These are phyloP conservation scores for Suhomyces anneliseae DNA, from an alignment of 1,139 yeast genomes.

Conservation along the genomic window DNA sequence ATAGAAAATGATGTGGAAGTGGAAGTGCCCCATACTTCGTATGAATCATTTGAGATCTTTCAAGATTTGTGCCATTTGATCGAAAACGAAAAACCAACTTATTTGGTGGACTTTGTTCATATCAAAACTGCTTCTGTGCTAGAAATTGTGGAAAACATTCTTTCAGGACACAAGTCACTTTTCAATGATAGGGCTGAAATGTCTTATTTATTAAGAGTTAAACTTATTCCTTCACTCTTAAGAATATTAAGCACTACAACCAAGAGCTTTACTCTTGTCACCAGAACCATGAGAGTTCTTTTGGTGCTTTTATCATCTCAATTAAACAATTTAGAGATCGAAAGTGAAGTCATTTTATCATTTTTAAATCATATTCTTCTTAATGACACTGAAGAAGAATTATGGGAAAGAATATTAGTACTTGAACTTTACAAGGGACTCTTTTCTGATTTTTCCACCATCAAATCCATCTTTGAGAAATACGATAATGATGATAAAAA, in stretches of 20 bases:
- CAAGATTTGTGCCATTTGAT: constrained; percentile 69
- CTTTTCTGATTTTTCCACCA: constrained; percentile 54
- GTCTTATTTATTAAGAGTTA: constrained; percentile 60
- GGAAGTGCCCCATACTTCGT: constrained; percentile 52
- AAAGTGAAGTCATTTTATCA: constrained; percentile 77
- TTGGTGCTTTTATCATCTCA: constrained; percentile 61
- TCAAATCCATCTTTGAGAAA: constrained; percentile 54
- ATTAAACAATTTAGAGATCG: constrained; percentile 62
- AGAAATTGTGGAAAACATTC: constrained; percentile 74
- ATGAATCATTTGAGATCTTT: constrained; percentile 70
- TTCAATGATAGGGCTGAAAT: constrained; percentile 66
- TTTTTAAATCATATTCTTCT: constrained; percentile 66
- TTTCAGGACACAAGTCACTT: constrained; percentile 52
- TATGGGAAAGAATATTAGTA: constrained; percentile 73
- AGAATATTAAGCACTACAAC: constrained; percentile 61
- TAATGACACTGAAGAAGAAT: constrained; percentile 19
- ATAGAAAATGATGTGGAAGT: constrained; percentile 47
- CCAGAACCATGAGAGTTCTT: constrained; percentile 73
- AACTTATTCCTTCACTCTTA: constrained; percentile 73
- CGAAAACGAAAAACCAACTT: constrained; percentile 56
- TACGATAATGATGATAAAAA: constrained; percentile 62
- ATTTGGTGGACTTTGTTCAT: constrained; percentile 41
- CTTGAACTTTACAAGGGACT: constrained; percentile 69
- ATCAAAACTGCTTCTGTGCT: constrained; percentile 70
- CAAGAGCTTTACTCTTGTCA: constrained; percentile 64